These are phyloP conservation scores for Penicillium aurantiogriseum DNA, from an alignment of 2,329 filamentous ascomycete genomes.

Conservation along the genomic window DNA sequence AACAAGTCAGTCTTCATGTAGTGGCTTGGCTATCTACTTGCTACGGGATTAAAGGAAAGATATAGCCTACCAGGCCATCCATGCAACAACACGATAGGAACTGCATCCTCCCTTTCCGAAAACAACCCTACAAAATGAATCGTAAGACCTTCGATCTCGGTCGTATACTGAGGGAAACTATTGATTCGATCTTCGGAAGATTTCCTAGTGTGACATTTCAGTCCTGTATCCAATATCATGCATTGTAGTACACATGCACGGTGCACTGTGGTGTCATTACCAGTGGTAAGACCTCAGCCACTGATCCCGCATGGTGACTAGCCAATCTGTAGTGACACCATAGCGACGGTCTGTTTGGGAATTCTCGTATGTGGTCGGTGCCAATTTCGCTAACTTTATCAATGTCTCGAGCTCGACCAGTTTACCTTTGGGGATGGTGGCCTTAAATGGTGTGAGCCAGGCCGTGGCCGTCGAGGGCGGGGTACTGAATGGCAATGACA, in stretches of 20 bases:
- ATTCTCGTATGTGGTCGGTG: conserved; percentile 52
- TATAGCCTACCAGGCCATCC: conserved; percentile 32
- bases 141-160: conserved; percentile 42
- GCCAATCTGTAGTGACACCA: conserved; percentile 51
- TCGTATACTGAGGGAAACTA: conserved; percentile 51
- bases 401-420: conserved; percentile 49
- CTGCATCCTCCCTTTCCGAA: conserved; percentile 46
- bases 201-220: conserved; percentile 22
- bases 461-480: conserved; percentile 40
- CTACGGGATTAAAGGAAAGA: neutral
- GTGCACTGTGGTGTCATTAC: conserved; percentile 33
- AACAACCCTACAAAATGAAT: conserved; percentile 54
- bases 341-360: conserved; percentile 42
- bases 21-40: neutral
- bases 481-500: conserved; percentile 29
- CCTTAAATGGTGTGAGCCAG: conserved; percentile 44
- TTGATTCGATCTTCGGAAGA: conserved; percentile 47
- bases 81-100: conserved; percentile 49
- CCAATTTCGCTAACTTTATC: conserved; percentile 50
- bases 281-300: conserved; percentile 52
- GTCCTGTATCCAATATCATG: conserved; percentile 16
- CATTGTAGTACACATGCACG: too few species aligned
- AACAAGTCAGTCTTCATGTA: neutral
- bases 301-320: conserved; percentile 40
- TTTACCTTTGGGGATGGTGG: conserved; percentile 45